phyloP scores from a whole-genome alignment of 2,329 filamentous ascomycete species.

The Tolypocladium paradoxum region DNA sequence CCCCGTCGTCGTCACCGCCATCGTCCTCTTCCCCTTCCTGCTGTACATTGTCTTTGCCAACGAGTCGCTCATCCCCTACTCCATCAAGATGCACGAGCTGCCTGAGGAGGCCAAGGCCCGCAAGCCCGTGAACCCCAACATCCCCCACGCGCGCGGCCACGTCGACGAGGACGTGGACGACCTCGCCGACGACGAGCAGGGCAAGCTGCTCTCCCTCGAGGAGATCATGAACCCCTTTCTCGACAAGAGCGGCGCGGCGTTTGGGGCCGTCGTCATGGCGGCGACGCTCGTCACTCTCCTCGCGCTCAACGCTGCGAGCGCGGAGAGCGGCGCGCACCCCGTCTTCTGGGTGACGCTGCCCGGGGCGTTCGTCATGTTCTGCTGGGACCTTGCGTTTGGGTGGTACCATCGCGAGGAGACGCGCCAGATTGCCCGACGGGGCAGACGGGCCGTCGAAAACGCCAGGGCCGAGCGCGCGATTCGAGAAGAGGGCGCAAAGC shows the following conservation, averaged over 20 bases:
- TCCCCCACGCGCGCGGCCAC: constrained; percentile 50
- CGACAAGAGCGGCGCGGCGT: constrained; percentile 53
- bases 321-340: constrained; percentile 36
- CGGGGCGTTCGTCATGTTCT: constrained; percentile 57
- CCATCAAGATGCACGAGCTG: constrained; percentile 59
- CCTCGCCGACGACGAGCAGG: constrained; percentile 34
- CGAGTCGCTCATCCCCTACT: constrained; percentile 50
- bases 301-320: constrained; percentile 51
- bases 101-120: constrained; percentile 42
- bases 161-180: constrained; percentile 39
- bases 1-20: constrained; percentile 55
- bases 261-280: constrained; percentile 57
- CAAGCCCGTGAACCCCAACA: constrained; percentile 61
- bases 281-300: constrained; percentile 55
- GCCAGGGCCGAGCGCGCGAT: constrained; percentile 8
- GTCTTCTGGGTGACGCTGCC: constrained; percentile 62
- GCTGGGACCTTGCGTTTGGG: constrained; percentile 53
- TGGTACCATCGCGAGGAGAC: constrained; percentile 55
- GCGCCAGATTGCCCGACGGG: constrained; percentile 47
- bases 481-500: constrained; percentile 1
- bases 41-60: constrained; percentile 59
- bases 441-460: constrained; percentile 24
- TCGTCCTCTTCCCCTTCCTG: constrained; percentile 59
- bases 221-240: constrained; percentile 69
- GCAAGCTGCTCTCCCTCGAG: constrained; percentile 49